Evolutionary conservation across 495 filamentous ascomycete genomes (phyloP).

Genomic region (Aspergillus taichungensis): DNA sequence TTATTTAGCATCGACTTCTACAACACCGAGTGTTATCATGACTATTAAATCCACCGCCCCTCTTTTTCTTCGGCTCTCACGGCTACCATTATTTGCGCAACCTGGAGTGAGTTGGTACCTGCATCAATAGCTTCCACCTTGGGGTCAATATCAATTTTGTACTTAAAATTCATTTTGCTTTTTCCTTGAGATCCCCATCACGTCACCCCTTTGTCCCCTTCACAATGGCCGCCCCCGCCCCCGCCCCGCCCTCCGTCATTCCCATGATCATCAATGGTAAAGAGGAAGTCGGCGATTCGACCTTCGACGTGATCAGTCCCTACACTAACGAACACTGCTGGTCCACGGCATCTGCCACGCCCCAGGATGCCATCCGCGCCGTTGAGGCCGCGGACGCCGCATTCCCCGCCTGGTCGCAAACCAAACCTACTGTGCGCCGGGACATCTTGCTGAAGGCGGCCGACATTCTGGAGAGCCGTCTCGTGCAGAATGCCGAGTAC

Average conservation of each 20-base stretch:
- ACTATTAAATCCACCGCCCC: not conserved
- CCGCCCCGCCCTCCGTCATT: slow-evolving; percentile 25
- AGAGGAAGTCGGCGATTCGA: slow-evolving; percentile 43
- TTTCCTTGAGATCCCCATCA: not conserved
- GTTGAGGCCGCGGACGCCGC: slow-evolving; percentile 59
- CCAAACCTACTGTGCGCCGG: slow-evolving; percentile 53
- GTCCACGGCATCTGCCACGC: slow-evolving; percentile 50
- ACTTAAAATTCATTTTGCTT: too few relatives aligned
- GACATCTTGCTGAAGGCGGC: slow-evolving; percentile 69
- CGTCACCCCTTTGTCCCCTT: not conserved
- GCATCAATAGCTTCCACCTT: not conserved
- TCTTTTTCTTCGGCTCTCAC: too few relatives aligned
- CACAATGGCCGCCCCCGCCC: not conserved
- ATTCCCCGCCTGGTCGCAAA: slow-evolving; percentile 61
- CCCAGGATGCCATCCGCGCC: slow-evolving; percentile 52
- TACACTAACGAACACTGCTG: slow-evolving; percentile 57
- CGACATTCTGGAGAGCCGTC: slow-evolving; percentile 52
- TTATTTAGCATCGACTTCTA: too few relatives aligned
- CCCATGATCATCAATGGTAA: slow-evolving; percentile 68
- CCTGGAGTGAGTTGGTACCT: too few relatives aligned
- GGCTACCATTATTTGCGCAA: too few relatives aligned
- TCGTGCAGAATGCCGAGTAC: slow-evolving; percentile 50
- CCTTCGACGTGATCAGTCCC: slow-evolving; percentile 61
- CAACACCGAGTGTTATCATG: too few relatives aligned
- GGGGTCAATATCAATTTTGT: too few relatives aligned